Evolutionary conservation across 805 yeast genomes (phyloP).

Genomic region (Spathaspora sp.): DNA sequence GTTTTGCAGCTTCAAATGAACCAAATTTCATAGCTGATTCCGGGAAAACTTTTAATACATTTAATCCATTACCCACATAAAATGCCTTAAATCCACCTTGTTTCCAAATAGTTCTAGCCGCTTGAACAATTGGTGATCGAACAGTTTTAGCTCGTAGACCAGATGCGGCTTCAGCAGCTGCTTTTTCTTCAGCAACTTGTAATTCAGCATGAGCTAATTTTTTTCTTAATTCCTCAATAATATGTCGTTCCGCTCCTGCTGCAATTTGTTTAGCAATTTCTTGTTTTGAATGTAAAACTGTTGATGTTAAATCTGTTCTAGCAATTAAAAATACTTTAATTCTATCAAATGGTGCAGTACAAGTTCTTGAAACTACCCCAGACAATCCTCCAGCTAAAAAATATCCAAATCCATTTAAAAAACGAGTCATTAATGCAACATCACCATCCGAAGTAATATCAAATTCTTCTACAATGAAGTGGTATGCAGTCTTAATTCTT

Average conservation of each 20-base stretch:
- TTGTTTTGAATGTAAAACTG: slow-evolving; percentile 56
- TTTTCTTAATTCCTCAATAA: slow-evolving; percentile 30
- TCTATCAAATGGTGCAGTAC: slow-evolving; percentile 96
- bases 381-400: slow-evolving; percentile 94
- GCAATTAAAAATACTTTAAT: slow-evolving; percentile 92
- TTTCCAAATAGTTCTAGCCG: slow-evolving; percentile 74
- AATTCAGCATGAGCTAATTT: slow-evolving; percentile 21
- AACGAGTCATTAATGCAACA: slow-evolving; percentile 75
- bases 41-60: slow-evolving; percentile 91
- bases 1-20: slow-evolving; percentile 83
- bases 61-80: slow-evolving; percentile 93
- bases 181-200: slow-evolving; percentile 20
- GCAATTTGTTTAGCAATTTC: slow-evolving; percentile 35
- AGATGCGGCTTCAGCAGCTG: slow-evolving; percentile 22
- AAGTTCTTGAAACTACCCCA: slow-evolving; percentile 93
- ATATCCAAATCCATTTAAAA: slow-evolving; percentile 81
- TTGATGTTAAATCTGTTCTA: slow-evolving; percentile 74
- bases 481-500: slow-evolving; percentile 75
- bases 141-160: slow-evolving; percentile 42
- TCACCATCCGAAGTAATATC: slow-evolving; percentile 91
- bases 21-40: slow-evolving; percentile 98
- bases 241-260: slow-evolving; percentile 31
- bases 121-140: slow-evolving; percentile 74
- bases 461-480: slow-evolving; percentile 71
- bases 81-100: slow-evolving; percentile 88